A percentile compares a stretch with the other conserved stretches of the same genome.
Conservation (phyloP, 306 rosid species). For the Vigna nakashimae region DNA sequence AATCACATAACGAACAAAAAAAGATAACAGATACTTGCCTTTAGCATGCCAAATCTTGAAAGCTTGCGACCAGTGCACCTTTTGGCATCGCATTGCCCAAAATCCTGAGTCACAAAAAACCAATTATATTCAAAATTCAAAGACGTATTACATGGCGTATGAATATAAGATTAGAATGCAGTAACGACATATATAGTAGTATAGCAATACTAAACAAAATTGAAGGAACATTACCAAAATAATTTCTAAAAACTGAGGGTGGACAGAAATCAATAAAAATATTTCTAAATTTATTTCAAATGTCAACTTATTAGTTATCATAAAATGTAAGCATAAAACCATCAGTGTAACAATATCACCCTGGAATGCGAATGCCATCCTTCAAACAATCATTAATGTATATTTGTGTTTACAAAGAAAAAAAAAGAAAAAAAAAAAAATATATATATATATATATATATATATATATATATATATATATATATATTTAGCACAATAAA, state of each 20-base stretch:
- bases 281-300: neutral
- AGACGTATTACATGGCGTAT: neutral
- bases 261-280: slow-evolving; percentile 12
- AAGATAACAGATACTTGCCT: slow-evolving; percentile 59
- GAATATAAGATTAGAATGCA: slow-evolving; percentile 23
- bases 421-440: neutral
- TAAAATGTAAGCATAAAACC: neutral
- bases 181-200: neutral
- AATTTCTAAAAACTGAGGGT: neutral
- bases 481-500: neutral
- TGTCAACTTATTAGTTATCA: neutral
- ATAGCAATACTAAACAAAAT: neutral
- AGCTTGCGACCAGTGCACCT: slow-evolving; percentile 96
- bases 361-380: neutral
- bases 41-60: slow-evolving; percentile 80
- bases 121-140: slow-evolving; percentile 33
- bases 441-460: too few relatives aligned
- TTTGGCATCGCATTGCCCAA: slow-evolving; percentile 94
- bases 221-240: neutral
- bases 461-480: too few relatives aligned
- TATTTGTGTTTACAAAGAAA: neutral
- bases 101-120: slow-evolving; percentile 68
- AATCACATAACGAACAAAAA: slow-evolving; percentile 23
- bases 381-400: neutral
- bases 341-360: neutral